Evolutionary conservation across 2,329 filamentous ascomycete genomes (phyloP).

Genomic region (Neopestalotiopsis rosae): DNA sequence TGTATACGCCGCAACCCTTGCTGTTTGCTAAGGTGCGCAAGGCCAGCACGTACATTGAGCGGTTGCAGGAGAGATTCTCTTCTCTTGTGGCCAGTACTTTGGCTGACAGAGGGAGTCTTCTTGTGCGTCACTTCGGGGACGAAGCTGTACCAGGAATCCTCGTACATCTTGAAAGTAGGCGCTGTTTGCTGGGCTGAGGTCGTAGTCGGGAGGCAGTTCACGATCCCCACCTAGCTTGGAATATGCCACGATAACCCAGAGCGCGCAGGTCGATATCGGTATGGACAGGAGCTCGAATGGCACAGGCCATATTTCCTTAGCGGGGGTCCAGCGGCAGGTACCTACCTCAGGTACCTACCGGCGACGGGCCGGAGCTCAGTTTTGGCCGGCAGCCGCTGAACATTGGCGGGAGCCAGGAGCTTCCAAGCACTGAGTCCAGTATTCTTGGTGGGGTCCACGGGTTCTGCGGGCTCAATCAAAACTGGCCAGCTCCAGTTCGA

Average conservation of each 20-base stretch:
- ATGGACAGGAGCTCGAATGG: background rate
- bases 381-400: slow-evolving; percentile 20
- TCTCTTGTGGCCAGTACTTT: slow-evolving; percentile 63
- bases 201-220: background rate
- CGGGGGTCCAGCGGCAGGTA: background rate
- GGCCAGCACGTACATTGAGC: slow-evolving; percentile 57
- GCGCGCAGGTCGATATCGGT: background rate
- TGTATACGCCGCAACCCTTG: background rate
- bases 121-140: slow-evolving; percentile 66
- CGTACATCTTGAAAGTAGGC: slow-evolving; percentile 63
- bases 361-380: slow-evolving; percentile 18
- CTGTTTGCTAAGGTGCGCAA: background rate
- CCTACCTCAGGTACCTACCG: background rate
- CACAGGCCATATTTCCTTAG: slow-evolving; percentile 1
- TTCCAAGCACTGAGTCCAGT: background rate
- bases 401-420: too few species aligned
- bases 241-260: slow-evolving; percentile 11
- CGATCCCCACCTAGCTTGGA: slow-evolving; percentile 1
- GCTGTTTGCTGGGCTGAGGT: background rate
- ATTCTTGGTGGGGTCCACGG: background rate
- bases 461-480: background rate
- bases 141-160: slow-evolving; percentile 85
- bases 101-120: slow-evolving; percentile 47
- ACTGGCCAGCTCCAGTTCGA: background rate
- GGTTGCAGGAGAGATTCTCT: slow-evolving; percentile 73